Evolutionary conservation across 371 early-diverging fungal species (phyloP), one percentile per base, ranked within the genome.

Genomic region (Apophysomyces variabilis): DNA sequence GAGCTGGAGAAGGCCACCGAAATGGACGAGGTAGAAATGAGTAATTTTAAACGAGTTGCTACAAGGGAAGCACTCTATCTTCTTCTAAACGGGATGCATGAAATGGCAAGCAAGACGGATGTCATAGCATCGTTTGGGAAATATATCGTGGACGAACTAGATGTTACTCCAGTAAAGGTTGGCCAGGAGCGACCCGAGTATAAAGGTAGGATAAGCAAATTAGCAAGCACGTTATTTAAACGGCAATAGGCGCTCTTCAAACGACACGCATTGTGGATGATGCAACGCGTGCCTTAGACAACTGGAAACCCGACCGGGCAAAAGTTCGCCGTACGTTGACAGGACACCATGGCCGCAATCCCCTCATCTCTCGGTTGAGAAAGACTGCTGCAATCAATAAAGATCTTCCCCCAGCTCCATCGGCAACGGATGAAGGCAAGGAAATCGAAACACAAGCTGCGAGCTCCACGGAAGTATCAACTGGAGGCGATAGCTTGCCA

Each of bases 21-120:
- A 21, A 66, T 67, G 1, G 77, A 69, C 39, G 79, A 79, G 47
- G 61, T 66, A 0, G 79, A 79, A 6, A 68, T 78, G 66, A 64
- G 62, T n/a, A 79, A 78, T n/a, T 78, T 72, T 41, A 78, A 74
- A 57, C 66, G 79, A 5, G 70, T 79, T 4, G 79, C 79, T 4
- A 70, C 71, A 1, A 65, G 76, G n/a, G 79, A 82, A 59, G 75
- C 72, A 0, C 61, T 82, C 7, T 82, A 82, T 62, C 58, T 74
- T 3, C 45, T 82, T 7, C 54, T 82, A 18, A 79, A 82, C 38
- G 78, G 77, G 4, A 77, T 82, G 79, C 69, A 73, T 61, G 76
- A 79, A 26, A 62, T 82, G 63, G 70, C 77, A 11, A 68, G 77
- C 57, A 82, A 82, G 46, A 75, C 79, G 38, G 79, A 79, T 41